Evolutionary conservation across 495 filamentous ascomycete genomes (phyloP).

Genomic region (Penicillium verhagenii): DNA sequence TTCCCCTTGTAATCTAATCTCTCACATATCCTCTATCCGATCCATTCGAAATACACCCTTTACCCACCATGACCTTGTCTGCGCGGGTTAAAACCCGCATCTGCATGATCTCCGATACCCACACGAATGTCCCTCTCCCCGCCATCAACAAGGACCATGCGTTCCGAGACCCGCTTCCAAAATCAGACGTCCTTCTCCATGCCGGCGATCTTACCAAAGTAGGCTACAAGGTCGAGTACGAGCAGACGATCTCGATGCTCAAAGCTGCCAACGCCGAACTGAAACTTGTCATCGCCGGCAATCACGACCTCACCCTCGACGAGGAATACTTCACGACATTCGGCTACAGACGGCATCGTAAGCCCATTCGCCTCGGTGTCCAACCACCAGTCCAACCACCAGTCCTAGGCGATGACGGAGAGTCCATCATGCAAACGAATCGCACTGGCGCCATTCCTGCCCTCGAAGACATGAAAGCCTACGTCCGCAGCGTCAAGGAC

Average conservation of each 20-base stretch:
- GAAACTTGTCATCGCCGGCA: constrained; percentile 79
- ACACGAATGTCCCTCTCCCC: constrained; percentile 41
- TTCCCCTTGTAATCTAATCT: not conserved
- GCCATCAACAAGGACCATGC: constrained; percentile 21
- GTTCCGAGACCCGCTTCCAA: constrained; percentile 51
- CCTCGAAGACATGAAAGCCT: constrained; percentile 12
- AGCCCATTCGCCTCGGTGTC: constrained; percentile 17
- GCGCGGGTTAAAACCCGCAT: constrained; percentile 47
- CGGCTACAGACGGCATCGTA: constrained; percentile 35
- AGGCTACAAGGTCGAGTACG: constrained; percentile 56
- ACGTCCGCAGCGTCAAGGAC: constrained; percentile 29
- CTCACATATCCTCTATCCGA: not conserved
- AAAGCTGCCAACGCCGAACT: constrained; percentile 57
- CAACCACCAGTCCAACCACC: not conserved
- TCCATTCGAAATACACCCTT: not conserved
- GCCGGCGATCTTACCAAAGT: constrained; percentile 70
- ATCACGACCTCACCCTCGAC: constrained; percentile 77
- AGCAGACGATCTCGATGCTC: constrained; percentile 53
- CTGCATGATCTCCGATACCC: constrained; percentile 64
- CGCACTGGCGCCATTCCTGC: not conserved
- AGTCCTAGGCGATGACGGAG: constrained; percentile 13
- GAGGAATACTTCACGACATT: constrained; percentile 41
- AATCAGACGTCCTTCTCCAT: constrained; percentile 66
- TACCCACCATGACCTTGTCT: constrained; percentile 13
- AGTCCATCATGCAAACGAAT: constrained; percentile 3